phyloP scores from a whole-genome alignment of 2,329 filamentous ascomycete genomes.

The Aspergillus sp. region DNA sequence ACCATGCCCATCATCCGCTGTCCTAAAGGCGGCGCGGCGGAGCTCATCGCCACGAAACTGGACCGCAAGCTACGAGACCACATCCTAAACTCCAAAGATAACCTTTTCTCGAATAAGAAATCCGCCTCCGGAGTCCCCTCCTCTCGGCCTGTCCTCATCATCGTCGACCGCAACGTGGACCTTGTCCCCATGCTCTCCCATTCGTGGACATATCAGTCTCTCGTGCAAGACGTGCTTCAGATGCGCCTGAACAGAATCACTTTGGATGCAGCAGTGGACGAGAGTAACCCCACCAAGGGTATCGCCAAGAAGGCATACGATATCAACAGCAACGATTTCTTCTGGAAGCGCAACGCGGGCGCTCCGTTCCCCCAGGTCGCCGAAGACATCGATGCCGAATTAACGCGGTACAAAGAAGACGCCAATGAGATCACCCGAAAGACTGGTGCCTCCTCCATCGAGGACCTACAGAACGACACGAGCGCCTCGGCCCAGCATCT shows the following conservation, averaged over 20 bases:
- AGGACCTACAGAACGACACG: constrained; percentile 87
- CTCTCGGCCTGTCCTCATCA: constrained; percentile 82
- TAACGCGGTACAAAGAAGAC: constrained; percentile 93
- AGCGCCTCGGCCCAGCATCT: constrained; percentile 88
- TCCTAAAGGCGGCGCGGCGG: constrained; percentile 86
- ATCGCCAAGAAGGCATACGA: constrained; percentile 88
- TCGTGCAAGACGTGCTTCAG: constrained; percentile 74
- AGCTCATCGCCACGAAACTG: constrained; percentile 89
- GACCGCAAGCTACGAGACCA: constrained; percentile 96
- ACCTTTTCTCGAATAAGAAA: constrained; percentile 76
- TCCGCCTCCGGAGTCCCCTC: constrained; percentile 63
- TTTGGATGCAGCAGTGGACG: constrained; percentile 78
- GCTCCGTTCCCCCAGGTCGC: constrained; percentile 93
- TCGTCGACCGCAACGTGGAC: constrained; percentile 94
- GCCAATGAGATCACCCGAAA: constrained; percentile 92
- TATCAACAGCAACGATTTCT: constrained; percentile 85
- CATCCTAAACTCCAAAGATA: constrained; percentile 95
- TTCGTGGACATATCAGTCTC: constrained; percentile 84
- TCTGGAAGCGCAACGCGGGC: constrained; percentile 90
- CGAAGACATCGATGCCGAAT: constrained; percentile 90
- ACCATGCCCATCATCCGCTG: constrained; percentile 94
- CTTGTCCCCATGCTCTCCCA: constrained; percentile 98
- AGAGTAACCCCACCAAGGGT: constrained; percentile 69
- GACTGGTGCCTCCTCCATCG: constrained; percentile 86
- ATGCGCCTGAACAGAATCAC: constrained; percentile 93